Evolutionary conservation across 2,329 filamentous ascomycete species (phyloP).

Genomic region (Cladophialophora yegresii): DNA sequence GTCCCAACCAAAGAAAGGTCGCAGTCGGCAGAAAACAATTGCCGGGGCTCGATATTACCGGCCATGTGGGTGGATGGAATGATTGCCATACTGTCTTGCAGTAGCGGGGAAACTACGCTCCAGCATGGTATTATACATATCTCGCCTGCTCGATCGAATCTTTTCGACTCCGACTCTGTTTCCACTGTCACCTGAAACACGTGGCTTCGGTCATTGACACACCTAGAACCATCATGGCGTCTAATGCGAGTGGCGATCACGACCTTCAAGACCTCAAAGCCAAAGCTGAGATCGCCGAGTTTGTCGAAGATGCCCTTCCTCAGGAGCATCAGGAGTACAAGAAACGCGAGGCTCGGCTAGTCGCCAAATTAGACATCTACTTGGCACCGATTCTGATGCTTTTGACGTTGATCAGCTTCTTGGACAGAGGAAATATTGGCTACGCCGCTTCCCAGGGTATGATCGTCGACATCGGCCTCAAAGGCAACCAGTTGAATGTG

Average conservation of each 20-base stretch:
- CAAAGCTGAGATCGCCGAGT: not conserved
- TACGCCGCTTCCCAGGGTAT: not conserved
- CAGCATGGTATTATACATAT: not conserved
- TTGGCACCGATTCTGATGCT: not conserved
- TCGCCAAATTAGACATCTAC: not conserved
- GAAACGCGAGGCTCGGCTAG: not conserved
- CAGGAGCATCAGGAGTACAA: not conserved
- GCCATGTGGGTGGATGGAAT: not conserved
- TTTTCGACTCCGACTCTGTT: not conserved
- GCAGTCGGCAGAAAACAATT: not conserved
- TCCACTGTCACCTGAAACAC: not conserved
- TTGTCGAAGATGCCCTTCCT: not conserved
- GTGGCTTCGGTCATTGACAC: not conserved
- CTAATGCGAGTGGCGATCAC: not conserved
- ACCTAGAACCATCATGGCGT: not conserved
- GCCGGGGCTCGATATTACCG: not conserved
- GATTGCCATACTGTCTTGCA: not conserved
- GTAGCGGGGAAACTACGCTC: too few species aligned
- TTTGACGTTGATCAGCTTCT: not conserved
- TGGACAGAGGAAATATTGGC: not conserved
- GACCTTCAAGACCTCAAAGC: not conserved
- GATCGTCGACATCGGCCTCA: not conserved
- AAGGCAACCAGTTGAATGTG: not conserved
- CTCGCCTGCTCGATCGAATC: not conserved
- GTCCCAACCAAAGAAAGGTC: not conserved